Conservation (phyloP, 179 eudicot genomes). For the Drosera spatulata region DNA sequence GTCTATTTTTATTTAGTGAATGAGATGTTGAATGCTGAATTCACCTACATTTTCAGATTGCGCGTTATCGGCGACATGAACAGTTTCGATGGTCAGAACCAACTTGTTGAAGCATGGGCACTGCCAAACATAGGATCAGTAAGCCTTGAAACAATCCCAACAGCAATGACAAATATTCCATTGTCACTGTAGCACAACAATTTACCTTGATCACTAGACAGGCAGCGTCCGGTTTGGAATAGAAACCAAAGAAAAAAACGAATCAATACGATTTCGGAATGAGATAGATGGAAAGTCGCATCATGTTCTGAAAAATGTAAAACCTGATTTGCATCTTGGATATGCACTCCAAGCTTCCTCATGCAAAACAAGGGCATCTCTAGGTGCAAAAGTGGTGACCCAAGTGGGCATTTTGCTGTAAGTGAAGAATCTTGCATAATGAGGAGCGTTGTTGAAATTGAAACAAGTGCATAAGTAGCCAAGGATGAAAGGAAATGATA, state of each 20-base stretch:
- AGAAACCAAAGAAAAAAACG: slow-evolving; percentile 1
- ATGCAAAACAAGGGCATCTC: slow-evolving; percentile 46
- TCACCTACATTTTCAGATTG: slow-evolving; percentile 47
- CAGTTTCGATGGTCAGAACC: slow-evolving; percentile 37
- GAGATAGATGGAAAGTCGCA: not conserved
- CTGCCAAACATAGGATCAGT: slow-evolving; percentile 15
- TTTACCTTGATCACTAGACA: slow-evolving; percentile 47
- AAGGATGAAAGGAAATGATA: no score
- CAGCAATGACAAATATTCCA: not conserved
- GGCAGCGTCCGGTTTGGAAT: slow-evolving; percentile 4
- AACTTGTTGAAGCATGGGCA: slow-evolving; percentile 46
- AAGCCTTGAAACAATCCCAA: not conserved
- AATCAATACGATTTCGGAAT: slow-evolving; percentile 6
- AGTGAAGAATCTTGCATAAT: not conserved
- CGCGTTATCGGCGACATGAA: slow-evolving; percentile 50
- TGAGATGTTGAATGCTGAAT: not conserved
- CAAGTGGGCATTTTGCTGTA: slow-evolving; percentile 68
- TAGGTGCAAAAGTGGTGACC: slow-evolving; percentile 43
- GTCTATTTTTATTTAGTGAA: not conserved
- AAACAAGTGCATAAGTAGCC: no score
- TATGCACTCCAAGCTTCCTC: slow-evolving; percentile 78
- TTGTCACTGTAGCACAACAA: not conserved
- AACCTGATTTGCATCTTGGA: slow-evolving; percentile 68
- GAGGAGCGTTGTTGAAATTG: no score
- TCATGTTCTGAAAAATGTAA: not conserved